Evolutionary conservation across 2,329 filamentous ascomycete species (phyloP).

Genomic region (Cladosporium oxysporum): DNA sequence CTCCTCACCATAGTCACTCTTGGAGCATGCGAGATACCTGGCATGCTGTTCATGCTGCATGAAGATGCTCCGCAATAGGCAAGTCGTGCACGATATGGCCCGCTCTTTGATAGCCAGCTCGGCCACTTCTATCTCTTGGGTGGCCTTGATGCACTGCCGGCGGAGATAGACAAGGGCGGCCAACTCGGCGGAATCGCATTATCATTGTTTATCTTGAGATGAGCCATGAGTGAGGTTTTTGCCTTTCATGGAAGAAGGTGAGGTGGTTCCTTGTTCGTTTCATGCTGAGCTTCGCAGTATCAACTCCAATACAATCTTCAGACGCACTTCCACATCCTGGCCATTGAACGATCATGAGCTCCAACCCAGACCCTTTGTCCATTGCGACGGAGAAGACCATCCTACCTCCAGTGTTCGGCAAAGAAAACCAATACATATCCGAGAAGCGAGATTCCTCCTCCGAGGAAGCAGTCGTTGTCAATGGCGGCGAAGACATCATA

Average conservation of each 20-base stretch:
- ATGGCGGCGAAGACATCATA: constrained; percentile 26
- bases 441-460: constrained; percentile 13
- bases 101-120: background rate
- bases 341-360: background rate
- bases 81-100: background rate
- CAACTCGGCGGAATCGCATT: constrained; percentile 5
- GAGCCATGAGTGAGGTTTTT: background rate
- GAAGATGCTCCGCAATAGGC: background rate
- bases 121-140: constrained; percentile 4
- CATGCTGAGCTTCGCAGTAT: background rate
- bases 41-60: constrained; percentile 7
- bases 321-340: background rate
- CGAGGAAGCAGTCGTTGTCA: constrained; percentile 11
- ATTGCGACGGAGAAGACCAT: constrained; percentile 16
- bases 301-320: background rate
- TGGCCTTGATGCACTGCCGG: constrained; percentile 4
- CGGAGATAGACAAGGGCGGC: background rate
- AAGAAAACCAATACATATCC: constrained; percentile 6
- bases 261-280: background rate
- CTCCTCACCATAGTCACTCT: constrained; percentile 14
- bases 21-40: background rate
- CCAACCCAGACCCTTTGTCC: constrained; percentile 15
- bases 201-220: constrained; percentile 13
- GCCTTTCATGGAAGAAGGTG: background rate
- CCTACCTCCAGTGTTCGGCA: constrained; percentile 12